phyloP scores from a whole-genome alignment of 768 basidiomycete genomes.

The Xerocomellus intermedius region DNA sequence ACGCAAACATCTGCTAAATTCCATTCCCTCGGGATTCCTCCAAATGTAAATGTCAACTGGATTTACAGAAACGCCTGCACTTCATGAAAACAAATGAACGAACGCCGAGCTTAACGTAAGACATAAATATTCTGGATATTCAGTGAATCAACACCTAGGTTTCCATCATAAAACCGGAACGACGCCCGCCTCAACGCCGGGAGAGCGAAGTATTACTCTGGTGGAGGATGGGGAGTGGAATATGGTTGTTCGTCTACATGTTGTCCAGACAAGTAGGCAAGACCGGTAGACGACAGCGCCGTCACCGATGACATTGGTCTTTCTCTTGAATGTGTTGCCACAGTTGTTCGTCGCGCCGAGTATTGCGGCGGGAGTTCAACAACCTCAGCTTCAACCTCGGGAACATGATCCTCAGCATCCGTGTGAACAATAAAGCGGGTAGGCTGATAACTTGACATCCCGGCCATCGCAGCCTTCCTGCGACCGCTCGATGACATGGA shows the following conservation, averaged over 20 bases:
- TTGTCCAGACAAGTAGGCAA: slow-evolving; percentile 14
- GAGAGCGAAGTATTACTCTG: slow-evolving; percentile 4
- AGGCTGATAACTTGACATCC: slow-evolving; percentile 36
- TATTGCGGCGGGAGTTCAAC: slow-evolving; percentile 80
- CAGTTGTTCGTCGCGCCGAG: slow-evolving; percentile 45
- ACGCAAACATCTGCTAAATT: slow-evolving; percentile 1
- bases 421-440: slow-evolving; percentile 66
- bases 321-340: neutral
- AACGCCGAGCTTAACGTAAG: neutral
- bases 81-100: slow-evolving; percentile 10
- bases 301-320: slow-evolving; percentile 17
- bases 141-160: neutral
- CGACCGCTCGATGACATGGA: slow-evolving; percentile 40
- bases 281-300: slow-evolving; percentile 2
- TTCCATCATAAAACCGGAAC: neutral
- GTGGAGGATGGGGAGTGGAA: slow-evolving; percentile 9
- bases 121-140: slow-evolving; percentile 8
- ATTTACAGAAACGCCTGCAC: neutral
- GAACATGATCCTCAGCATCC: slow-evolving; percentile 58
- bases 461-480: slow-evolving; percentile 58
- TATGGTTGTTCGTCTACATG: slow-evolving; percentile 1
- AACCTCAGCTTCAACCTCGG: slow-evolving; percentile 48
- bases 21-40: neutral
- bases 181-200: neutral
- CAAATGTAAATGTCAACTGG: neutral